Percentiles rank a stretch among this genome's conserved stretches.
phyloP scores from a whole-genome alignment of 495 filamentous ascomycete species.

The Penicillium riverlandense region DNA sequence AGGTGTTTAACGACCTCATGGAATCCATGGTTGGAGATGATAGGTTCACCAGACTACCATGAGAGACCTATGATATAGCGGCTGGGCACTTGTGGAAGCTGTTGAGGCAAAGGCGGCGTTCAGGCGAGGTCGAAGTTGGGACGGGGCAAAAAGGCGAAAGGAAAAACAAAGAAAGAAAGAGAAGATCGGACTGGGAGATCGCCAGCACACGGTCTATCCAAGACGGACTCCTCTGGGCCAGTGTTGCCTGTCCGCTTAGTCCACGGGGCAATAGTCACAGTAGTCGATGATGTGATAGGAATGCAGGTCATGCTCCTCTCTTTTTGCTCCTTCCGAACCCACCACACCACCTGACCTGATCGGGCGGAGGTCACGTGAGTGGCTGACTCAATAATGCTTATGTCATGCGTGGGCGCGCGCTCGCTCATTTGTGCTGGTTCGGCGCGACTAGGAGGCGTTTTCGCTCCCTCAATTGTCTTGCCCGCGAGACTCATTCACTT shows the following conservation, averaged over 20 bases:
- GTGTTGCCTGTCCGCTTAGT: too few species aligned
- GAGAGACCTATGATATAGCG: not conserved
- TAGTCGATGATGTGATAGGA: too few species aligned
- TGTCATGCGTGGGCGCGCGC: slow-evolving; percentile 14
- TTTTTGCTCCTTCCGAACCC: too few species aligned
- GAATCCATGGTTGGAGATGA: slow-evolving; percentile 51
- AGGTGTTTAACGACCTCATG: slow-evolving; percentile 67
- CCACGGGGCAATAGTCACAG: too few species aligned
- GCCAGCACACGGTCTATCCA: too few species aligned
- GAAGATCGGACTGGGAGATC: not conserved
- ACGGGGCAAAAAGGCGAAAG: not conserved
- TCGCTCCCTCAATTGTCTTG: slow-evolving; percentile 6
- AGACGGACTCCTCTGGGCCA: too few species aligned
- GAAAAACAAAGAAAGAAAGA: not conserved
- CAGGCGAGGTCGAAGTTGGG: not conserved
- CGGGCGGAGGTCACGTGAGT: too few species aligned
- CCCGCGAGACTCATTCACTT: not conserved
- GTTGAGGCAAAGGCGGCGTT: not conserved
- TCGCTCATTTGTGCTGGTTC: slow-evolving; percentile 29
- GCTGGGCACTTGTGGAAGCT: not conserved
- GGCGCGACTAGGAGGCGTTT: slow-evolving; percentile 21
- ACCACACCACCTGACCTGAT: too few species aligned
- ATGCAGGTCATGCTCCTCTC: too few species aligned
- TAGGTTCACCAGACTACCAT: too few species aligned
- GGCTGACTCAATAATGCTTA: too few species aligned